phyloP scores from a whole-genome alignment of 2,329 filamentous ascomycete genomes.

The Hymenoscyphus scutula region DNA sequence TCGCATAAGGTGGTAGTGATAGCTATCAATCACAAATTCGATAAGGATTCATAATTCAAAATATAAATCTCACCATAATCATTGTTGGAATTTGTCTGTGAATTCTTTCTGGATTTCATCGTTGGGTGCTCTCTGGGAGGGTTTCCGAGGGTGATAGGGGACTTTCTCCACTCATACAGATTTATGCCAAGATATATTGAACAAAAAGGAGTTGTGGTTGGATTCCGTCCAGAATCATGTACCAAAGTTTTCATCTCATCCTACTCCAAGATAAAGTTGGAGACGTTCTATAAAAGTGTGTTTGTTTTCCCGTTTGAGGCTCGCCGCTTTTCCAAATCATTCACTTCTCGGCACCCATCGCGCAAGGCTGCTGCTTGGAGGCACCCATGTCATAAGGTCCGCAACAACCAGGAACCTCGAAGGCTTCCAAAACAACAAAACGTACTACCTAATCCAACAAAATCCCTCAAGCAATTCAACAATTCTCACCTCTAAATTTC shows the following conservation, averaged over 20 bases:
- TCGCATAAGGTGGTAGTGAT: conserved; percentile 19
- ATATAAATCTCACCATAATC: conserved; percentile 4
- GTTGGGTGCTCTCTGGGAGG: not conserved
- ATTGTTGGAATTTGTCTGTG: not conserved
- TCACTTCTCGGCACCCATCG: not conserved
- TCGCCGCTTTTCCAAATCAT: not conserved
- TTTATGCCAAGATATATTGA: not conserved
- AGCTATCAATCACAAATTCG: conserved; percentile 8
- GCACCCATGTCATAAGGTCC: conserved; percentile 6
- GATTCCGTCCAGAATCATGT: too few species aligned
- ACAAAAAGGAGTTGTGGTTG: too few species aligned
- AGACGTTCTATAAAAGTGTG: too few species aligned
- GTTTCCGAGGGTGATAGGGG: conserved; percentile 40
- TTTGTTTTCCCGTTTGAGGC: too few species aligned
- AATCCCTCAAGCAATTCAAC: not conserved
- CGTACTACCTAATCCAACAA: not conserved
- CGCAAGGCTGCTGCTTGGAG: conserved; percentile 5
- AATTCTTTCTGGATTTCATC: not conserved
- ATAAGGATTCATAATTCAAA: conserved; percentile 17
- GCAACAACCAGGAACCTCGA: not conserved
- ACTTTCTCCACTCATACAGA: not conserved
- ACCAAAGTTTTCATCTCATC: too few species aligned
- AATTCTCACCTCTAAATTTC: not conserved
- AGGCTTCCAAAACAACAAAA: conserved; percentile 3
- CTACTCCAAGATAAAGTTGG: too few species aligned